Evolutionary conservation across 495 filamentous ascomycete species (phyloP), one percentile per base, ranked within the genome.

Genomic region (Lasiosphaeriaceae sp.): DNA sequence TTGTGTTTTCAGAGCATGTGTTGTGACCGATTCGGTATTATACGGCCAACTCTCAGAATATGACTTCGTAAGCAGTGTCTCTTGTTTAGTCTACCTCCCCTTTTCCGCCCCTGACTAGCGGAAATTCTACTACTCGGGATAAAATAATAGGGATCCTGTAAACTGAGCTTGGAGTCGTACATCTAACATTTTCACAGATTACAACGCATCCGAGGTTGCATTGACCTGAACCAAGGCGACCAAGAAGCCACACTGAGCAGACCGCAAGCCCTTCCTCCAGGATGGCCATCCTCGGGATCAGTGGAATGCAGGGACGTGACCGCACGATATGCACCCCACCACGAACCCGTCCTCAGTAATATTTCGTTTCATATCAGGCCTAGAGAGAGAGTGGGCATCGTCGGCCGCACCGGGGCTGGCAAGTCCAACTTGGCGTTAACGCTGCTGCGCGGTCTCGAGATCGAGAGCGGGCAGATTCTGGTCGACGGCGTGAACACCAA

Each of bases 1-100:
- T 93, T 54, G 73, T 76, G 59, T 77, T 80, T 46, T 77, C 77
- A 11, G 71, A 75, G 57, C 71, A 71, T 11, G 59, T 79, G 12
- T 77, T 78, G 52, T 78, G 74, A 72, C 76, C 79, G 54, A 74
- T 80, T 7, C 73, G 47, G 31, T 52, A 47, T 29, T 52, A 57
- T 41, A 50, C 74, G 37, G 74, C 78, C 59, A 79, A 73, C 6
- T 72, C 75, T 8, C 77, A 80, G 56, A 76, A 50, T 29, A 50
- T 57, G 55, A 57, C 55, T 3, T 17, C 48, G 45, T 55, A 55
- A 55, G 52, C 47, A 24, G 9, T 55, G 16, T 47, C 44, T 17
- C 35, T 43, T 46, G 37, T n/a, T n/a, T n/a, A n/a, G n/a, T n/a
- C n/a, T n/a, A n/a, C n/a, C n/a, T n/a, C n/a, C n/a, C n/a, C n/a